phyloP scores from a whole-genome alignment of 2,329 filamentous ascomycete genomes.

The Ceratocystis smalleyi region DNA sequence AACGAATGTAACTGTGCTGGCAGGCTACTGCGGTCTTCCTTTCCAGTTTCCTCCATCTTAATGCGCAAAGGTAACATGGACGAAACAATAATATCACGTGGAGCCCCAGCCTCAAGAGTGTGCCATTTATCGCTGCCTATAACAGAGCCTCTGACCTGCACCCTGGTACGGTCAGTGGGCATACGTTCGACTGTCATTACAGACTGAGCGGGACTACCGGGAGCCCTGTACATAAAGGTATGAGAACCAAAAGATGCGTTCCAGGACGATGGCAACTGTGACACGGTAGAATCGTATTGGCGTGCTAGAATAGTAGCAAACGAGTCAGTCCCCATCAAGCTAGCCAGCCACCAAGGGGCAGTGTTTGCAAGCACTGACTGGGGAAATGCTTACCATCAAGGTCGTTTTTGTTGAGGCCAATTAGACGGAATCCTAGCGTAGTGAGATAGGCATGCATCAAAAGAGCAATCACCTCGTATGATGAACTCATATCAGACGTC shows the following conservation, averaged over 20 bases:
- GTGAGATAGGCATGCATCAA: constrained; percentile 72
- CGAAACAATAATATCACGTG: constrained; percentile 58
- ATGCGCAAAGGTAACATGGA: constrained; percentile 42
- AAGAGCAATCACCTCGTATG: constrained; percentile 71
- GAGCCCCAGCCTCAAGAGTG: constrained; percentile 53
- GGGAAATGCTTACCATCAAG: constrained; percentile 39
- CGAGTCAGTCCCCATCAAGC: background rate
- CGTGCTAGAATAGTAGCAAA: constrained; percentile 27
- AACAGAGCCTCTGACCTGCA: constrained; percentile 67
- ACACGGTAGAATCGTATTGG: constrained; percentile 40
- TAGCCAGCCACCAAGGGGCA: no score
- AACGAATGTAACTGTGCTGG: constrained; percentile 37
- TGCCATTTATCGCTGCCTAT: constrained; percentile 68
- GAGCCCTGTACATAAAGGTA: constrained; percentile 74
- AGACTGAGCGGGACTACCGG: constrained; percentile 71
- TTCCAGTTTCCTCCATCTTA: constrained; percentile 27
- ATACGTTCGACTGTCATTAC: constrained; percentile 69
- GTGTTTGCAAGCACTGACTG: no score
- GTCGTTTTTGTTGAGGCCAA: constrained; percentile 74
- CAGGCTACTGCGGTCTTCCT: constrained; percentile 38
- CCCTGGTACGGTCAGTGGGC: constrained; percentile 46
- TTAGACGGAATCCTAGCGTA: constrained; percentile 61
- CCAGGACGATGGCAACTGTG: constrained; percentile 61
- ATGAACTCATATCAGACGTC: constrained; percentile 48
- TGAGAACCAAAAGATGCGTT: constrained; percentile 57